A percentile compares a stretch with the other conserved stretches of the same genome.
phyloP scores from a whole-genome alignment of 352 stramenopile genomes.

The Peronospora destructor region DNA sequence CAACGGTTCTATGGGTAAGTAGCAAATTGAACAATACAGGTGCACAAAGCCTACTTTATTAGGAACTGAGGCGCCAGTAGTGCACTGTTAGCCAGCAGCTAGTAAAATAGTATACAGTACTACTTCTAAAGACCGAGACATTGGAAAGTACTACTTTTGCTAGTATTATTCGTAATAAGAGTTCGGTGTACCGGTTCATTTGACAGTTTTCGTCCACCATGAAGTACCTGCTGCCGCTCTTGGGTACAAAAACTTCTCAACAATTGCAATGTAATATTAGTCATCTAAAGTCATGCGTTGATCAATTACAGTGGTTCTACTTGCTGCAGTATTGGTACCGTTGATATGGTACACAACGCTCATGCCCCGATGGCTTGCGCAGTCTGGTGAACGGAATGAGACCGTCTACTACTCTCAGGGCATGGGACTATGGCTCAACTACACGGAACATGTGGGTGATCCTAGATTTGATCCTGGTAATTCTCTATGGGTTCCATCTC shows the following conservation, averaged over 20 bases:
- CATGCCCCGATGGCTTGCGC: constrained; percentile 56
- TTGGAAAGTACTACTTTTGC: too few species aligned
- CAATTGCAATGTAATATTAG: background rate
- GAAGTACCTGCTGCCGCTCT: constrained; percentile 42
- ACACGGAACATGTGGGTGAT: constrained; percentile 68
- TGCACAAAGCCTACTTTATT: too few species aligned
- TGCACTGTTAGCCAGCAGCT: too few species aligned
- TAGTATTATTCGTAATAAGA: too few species aligned
- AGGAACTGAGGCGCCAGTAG: too few species aligned
- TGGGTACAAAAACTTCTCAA: constrained; percentile 12
- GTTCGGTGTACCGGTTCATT: background rate
- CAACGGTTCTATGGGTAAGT: too few species aligned
- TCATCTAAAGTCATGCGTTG: constrained; percentile 1
- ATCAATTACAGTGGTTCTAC: constrained; percentile 38
- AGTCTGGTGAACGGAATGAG: constrained; percentile 43
- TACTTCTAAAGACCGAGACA: too few species aligned
- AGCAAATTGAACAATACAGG: too few species aligned
- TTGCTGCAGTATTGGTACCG: constrained; percentile 38
- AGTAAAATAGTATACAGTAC: too few species aligned
- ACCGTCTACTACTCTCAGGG: constrained; percentile 70
- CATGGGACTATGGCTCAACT: constrained; percentile 78
- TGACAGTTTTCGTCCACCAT: constrained; percentile 14
- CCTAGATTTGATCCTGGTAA: constrained; percentile 62
- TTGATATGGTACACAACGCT: constrained; percentile 70
- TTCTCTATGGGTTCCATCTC: constrained; percentile 65